Conservation (phyloP, 768 basidiomycete genomes). For the Lentinula sp. region DNA sequence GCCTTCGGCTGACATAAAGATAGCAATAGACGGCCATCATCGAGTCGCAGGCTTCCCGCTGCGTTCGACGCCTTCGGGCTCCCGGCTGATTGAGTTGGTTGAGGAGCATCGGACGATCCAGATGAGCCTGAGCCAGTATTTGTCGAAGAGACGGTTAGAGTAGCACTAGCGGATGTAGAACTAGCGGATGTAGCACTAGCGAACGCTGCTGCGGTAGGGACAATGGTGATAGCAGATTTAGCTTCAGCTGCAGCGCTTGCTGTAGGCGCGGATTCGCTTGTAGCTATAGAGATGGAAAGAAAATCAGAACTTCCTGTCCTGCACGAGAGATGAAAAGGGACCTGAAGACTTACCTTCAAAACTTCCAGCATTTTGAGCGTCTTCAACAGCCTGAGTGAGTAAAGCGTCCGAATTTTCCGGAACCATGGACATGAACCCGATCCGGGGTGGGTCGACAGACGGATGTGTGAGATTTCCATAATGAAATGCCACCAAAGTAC, state of each 20-base stretch:
- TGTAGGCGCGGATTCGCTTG: conserved; percentile 28
- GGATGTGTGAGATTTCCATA: conserved; percentile 68
- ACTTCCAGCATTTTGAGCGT: conserved; percentile 29
- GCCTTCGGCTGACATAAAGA: not conserved
- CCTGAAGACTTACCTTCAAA: conserved; percentile 26
- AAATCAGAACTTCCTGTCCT: not conserved
- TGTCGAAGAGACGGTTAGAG: not conserved
- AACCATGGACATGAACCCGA: conserved; percentile 61
- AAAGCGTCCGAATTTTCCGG: conserved; percentile 41
- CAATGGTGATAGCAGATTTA: conserved; percentile 12
- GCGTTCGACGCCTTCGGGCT: not conserved
- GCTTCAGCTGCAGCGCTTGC: conserved; percentile 20
- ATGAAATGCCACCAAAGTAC: conserved; percentile 60
- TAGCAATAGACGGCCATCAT: not conserved
- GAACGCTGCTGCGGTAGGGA: not conserved
- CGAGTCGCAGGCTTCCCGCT: not conserved
- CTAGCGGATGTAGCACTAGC: too few species aligned
- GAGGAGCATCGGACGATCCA: not conserved
- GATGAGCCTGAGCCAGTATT: not conserved
- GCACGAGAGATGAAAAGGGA: not conserved
- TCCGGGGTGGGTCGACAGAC: conserved; percentile 59
- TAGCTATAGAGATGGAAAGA: conserved; percentile 17
- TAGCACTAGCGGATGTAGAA: not conserved
- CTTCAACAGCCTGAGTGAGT: conserved; percentile 27
- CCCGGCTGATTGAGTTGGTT: not conserved